phyloP scores from a whole-genome alignment of 768 basidiomycete genomes.

The Cytidiella melzeri region DNA sequence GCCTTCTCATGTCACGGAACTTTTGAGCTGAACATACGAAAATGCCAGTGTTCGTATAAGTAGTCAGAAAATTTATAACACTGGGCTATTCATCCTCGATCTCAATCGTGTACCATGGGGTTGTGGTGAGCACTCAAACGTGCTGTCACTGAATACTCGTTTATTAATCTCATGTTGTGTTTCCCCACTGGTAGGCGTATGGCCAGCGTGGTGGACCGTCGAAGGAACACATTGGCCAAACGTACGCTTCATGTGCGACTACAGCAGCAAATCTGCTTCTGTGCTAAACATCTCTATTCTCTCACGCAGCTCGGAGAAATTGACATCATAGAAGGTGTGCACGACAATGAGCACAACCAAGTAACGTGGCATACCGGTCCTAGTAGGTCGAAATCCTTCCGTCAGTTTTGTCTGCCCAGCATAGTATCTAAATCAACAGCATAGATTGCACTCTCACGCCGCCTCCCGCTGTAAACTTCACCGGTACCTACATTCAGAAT shows the following conservation, averaged over 20 bases:
- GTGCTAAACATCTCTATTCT: too few species aligned
- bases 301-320: conserved; percentile 65
- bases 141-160: too few species aligned
- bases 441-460: conserved; percentile 55
- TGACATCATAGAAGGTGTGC: conserved; percentile 81
- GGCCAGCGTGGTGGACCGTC: conserved; percentile 81
- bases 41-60: conserved; percentile 70
- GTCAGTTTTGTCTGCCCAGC: too few species aligned
- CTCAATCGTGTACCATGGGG: conserved; percentile 83
- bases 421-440: conserved; percentile 31
- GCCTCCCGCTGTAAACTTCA: conserved; percentile 39
- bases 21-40: too few species aligned
- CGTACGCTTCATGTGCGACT: conserved; percentile 40
- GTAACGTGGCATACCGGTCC: conserved; percentile 74
- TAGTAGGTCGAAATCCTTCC: conserved; percentile 31
- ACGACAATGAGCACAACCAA: conserved; percentile 80
- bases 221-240: conserved; percentile 57
- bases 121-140: conserved; percentile 54
- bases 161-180: conserved; percentile 5
- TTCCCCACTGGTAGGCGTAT: conserved; percentile 43
- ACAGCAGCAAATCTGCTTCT: too few species aligned
- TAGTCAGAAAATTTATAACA: conserved; percentile 55
- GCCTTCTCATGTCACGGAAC: too few species aligned
- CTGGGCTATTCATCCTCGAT: conserved; percentile 82
- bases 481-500: conserved; percentile 58